These are phyloP conservation scores for Akebia trifoliata DNA, from an alignment of 164 flowering plant species.

Conservation along the genomic window DNA sequence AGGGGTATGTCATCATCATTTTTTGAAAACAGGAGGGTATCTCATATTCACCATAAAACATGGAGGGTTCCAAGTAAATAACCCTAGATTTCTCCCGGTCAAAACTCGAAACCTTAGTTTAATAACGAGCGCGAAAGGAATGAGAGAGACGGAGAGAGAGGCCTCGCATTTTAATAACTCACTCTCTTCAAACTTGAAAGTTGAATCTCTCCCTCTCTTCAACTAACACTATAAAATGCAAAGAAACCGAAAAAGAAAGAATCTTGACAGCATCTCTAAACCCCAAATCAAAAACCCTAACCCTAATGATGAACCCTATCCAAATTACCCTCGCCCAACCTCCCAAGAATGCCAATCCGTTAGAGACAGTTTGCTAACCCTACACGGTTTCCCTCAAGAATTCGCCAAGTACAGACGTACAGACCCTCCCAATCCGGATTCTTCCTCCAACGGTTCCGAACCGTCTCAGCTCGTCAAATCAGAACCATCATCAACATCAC, in stretches of 20 bases:
- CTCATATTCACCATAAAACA: too few species aligned
- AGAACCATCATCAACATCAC: conserved; percentile 12
- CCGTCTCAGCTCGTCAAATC: conserved; percentile 11
- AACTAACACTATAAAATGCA: too few species aligned
- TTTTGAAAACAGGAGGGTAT: too few species aligned
- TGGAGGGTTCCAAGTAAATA: too few species aligned
- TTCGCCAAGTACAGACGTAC: conserved; percentile 53
- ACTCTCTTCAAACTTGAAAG: too few species aligned
- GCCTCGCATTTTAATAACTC: too few species aligned
- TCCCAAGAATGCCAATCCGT: conserved; percentile 62
- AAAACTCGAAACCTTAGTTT: too few species aligned
- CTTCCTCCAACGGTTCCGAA: background rate
- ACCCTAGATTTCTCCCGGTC: too few species aligned
- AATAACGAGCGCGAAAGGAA: too few species aligned
- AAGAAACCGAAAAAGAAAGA: conserved; percentile 35
- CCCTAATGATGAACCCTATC: conserved; percentile 34
- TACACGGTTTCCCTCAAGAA: conserved; percentile 79
- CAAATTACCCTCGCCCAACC: conserved; percentile 53
- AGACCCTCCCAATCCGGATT: background rate
- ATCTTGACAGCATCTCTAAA: conserved; percentile 13
- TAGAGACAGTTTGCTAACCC: conserved; percentile 52
- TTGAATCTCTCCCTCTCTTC: too few species aligned
- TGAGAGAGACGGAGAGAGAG: too few species aligned
- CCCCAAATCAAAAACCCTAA: conserved; percentile 15
- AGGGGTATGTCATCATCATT: too few species aligned